These are phyloP conservation scores for Lasiodiplodia sp. DNA, from an alignment of 2,329 filamentous ascomycete genomes.

Conservation along the genomic window DNA sequence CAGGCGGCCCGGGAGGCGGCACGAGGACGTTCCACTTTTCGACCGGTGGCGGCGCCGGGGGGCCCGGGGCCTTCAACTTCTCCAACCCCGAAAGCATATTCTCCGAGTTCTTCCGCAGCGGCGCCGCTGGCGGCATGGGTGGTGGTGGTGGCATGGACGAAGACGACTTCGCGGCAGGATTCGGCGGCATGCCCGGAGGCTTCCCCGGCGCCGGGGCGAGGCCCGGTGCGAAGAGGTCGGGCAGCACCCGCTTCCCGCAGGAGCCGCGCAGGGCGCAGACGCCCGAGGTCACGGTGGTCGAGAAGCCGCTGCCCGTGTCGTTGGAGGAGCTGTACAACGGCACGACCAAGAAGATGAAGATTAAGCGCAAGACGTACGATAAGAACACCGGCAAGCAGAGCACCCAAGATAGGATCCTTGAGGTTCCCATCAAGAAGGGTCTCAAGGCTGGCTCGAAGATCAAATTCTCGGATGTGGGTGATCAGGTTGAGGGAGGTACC, in stretches of 20 bases:
- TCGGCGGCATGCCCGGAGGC: slow-evolving; percentile 44
- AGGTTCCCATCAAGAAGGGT: slow-evolving; percentile 94
- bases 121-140: slow-evolving; percentile 54
- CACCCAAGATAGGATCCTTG: slow-evolving; percentile 86
- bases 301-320: slow-evolving; percentile 79
- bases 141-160: slow-evolving; percentile 55
- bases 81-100: slow-evolving; percentile 86
- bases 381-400: slow-evolving; percentile 78
- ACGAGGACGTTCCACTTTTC: slow-evolving; percentile 71
- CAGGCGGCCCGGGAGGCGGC: slow-evolving; percentile 51
- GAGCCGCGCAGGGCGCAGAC: slow-evolving; percentile 59
- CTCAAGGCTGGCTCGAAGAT: slow-evolving; percentile 98
- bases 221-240: slow-evolving; percentile 42
- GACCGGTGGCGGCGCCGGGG: slow-evolving; percentile 56
- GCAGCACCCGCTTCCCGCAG: slow-evolving; percentile 45
- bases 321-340: slow-evolving; percentile 90
- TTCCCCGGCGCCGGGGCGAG: slow-evolving; percentile 44
- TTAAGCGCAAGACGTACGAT: slow-evolving; percentile 95
- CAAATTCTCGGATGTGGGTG: slow-evolving; percentile 96
- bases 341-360: slow-evolving; percentile 95
- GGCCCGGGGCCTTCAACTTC: slow-evolving; percentile 75
- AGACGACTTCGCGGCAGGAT: slow-evolving; percentile 55
- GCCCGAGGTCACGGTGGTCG: slow-evolving; percentile 89
- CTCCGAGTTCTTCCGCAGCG: slow-evolving; percentile 75
- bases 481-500: slow-evolving; percentile 94